A percentile compares a stretch with the other conserved stretches of the same genome.
Evolutionary conservation across 192 early-diverging fungal genomes (phyloP).

Genomic region (Entomortierella beljakovae): DNA sequence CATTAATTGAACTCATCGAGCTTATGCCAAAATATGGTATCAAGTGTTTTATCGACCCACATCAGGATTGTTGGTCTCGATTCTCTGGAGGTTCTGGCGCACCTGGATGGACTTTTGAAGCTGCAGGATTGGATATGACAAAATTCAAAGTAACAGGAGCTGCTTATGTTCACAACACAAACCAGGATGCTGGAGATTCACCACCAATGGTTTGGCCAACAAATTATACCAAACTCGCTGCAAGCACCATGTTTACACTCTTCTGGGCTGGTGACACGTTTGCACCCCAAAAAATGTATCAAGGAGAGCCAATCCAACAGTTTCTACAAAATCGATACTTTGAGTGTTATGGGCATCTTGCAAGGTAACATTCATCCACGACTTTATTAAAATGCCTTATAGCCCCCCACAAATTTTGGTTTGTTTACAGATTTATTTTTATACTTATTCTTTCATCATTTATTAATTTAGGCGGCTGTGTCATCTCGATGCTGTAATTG

Average conservation of each 20-base stretch:
- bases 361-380: constrained; percentile 52
- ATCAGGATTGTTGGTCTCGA: constrained; percentile 86
- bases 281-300: constrained; percentile 71
- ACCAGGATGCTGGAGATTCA: constrained; percentile 56
- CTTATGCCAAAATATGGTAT: constrained; percentile 80
- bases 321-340: constrained; percentile 76
- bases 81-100: constrained; percentile 87
- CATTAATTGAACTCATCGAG: constrained; percentile 71
- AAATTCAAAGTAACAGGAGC: constrained; percentile 82
- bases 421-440: neutral
- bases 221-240: constrained; percentile 88
- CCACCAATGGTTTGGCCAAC: constrained; percentile 85
- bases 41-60: constrained; percentile 89
- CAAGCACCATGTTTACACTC: constrained; percentile 86
- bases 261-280: constrained; percentile 84
- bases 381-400: neutral
- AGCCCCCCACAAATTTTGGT: neutral
- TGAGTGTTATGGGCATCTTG: constrained; percentile 74
- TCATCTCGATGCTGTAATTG: constrained; percentile 73
- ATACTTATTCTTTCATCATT: neutral
- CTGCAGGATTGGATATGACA: constrained; percentile 77
- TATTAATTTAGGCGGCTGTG: constrained; percentile 62
- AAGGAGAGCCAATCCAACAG: constrained; percentile 72
- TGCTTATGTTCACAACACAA: constrained; percentile 81
- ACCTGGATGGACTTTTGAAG: constrained; percentile 90